phyloP scores from a whole-genome alignment of 495 filamentous ascomycete genomes.

The Aspergillus bertholletiae region DNA sequence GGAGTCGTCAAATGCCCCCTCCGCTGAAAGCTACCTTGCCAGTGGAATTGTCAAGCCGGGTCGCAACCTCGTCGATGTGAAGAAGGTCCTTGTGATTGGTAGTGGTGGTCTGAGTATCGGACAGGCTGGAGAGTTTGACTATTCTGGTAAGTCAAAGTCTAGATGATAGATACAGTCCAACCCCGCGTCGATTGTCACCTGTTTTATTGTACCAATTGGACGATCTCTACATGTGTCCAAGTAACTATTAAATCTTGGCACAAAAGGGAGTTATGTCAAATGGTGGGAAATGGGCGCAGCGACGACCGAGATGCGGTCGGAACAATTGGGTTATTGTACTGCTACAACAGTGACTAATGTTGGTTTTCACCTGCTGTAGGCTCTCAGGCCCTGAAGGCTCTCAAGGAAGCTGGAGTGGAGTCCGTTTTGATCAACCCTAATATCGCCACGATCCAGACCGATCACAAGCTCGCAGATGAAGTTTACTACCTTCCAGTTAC shows the following conservation, averaged over 20 bases:
- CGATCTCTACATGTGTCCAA: background rate
- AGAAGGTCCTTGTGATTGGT: constrained; percentile 95
- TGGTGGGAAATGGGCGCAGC: background rate
- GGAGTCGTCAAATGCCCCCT: constrained; percentile 64
- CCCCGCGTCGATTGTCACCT: background rate
- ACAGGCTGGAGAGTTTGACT: constrained; percentile 98
- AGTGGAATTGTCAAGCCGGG: constrained; percentile 77
- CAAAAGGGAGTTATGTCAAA: background rate
- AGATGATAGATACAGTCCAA: background rate
- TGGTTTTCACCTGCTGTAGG: constrained; percentile 47
- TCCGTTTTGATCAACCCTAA: constrained; percentile 98
- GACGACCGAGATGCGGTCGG: background rate
- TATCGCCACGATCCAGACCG: constrained; percentile 98
- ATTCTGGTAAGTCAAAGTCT: constrained; percentile 65
- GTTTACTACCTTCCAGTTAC: constrained; percentile 98
- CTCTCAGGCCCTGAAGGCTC: constrained; percentile 84
- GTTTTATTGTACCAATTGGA: background rate
- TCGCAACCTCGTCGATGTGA: constrained; percentile 78
- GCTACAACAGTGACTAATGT: constrained; percentile 10
- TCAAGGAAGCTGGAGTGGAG: constrained; percentile 94
- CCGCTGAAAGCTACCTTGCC: constrained; percentile 81
- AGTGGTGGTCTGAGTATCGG: constrained; percentile 96
- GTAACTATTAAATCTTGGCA: background rate
- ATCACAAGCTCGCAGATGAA: constrained; percentile 91
- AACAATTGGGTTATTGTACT: background rate